Conservation (phyloP, 2,329 filamentous ascomycete species). For the Diaporthe humulicola region DNA sequence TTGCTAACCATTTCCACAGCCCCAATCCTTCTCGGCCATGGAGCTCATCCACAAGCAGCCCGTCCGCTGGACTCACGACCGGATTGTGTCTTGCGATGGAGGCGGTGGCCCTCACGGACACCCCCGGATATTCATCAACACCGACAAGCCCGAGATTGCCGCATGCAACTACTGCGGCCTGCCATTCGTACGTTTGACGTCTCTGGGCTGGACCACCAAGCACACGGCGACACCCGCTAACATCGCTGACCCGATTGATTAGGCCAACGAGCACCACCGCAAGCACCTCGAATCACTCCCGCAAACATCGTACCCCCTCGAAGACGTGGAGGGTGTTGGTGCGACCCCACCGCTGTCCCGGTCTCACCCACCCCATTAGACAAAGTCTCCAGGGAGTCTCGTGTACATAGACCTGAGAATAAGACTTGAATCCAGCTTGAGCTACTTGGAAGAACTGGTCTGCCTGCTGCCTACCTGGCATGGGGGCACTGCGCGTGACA, state of each 20-base stretch:
- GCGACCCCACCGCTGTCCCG: slow-evolving; percentile 35
- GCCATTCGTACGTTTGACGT: slow-evolving; percentile 80
- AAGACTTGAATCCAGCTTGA: slow-evolving; percentile 5
- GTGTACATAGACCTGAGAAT: slow-evolving; percentile 36
- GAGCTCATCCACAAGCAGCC: slow-evolving; percentile 97
- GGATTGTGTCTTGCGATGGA: slow-evolving; percentile 88
- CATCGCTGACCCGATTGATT: slow-evolving; percentile 5
- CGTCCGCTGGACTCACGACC: slow-evolving; percentile 89
- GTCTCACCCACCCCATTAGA: slow-evolving; percentile 36
- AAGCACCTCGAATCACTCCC: slow-evolving; percentile 86
- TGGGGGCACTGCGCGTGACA: background rate
- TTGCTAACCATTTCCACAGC: slow-evolving; percentile 65
- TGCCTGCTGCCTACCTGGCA: background rate
- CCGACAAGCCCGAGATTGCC: slow-evolving; percentile 95
- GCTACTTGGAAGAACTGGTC: background rate
- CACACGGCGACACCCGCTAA: slow-evolving; percentile 6
- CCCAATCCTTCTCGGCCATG: slow-evolving; percentile 89
- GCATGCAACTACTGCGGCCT: slow-evolving; percentile 93
- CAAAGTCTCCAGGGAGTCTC: background rate
- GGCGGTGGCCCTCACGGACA: slow-evolving; percentile 92
- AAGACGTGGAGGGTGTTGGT: slow-evolving; percentile 50
- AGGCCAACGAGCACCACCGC: slow-evolving; percentile 94
- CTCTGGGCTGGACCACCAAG: background rate
- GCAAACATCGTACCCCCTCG: slow-evolving; percentile 84
- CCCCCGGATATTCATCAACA: slow-evolving; percentile 96